A percentile compares a stretch with the other conserved stretches of the same genome.
Evolutionary conservation across 306 rosid genomes (phyloP).

Genomic region (Myrica gale): DNA sequence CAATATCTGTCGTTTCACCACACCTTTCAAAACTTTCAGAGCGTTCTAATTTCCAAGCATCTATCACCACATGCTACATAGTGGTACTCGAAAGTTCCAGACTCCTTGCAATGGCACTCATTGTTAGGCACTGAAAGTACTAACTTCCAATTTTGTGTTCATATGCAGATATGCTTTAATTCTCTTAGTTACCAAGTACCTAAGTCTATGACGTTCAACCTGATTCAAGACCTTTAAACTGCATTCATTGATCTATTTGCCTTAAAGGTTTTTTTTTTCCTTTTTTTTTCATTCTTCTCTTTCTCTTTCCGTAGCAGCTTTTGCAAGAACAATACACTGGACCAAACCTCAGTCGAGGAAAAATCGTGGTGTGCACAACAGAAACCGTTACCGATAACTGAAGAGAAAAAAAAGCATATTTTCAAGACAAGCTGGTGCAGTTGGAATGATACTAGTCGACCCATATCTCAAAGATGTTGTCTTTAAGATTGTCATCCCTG

Average conservation of each 20-base stretch:
- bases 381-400: constrained; percentile 44
- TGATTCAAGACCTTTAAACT: neutral
- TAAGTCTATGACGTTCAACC: neutral
- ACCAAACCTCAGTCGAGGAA: constrained; percentile 47
- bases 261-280: neutral
- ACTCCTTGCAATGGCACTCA: neutral
- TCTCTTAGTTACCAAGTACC: neutral
- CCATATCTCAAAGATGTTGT: constrained; percentile 52
- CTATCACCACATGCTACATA: neutral
- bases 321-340: constrained; percentile 58
- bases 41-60: neutral
- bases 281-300: constrained; percentile 8
- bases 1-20: neutral
- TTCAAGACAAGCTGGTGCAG: constrained; percentile 58
- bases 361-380: constrained; percentile 59
- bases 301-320: constrained; percentile 41
- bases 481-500: constrained; percentile 59
- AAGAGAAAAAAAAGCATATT: constrained; percentile 31
- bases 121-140: neutral
- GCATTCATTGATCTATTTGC: constrained; percentile 12
- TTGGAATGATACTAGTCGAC: constrained; percentile 71
- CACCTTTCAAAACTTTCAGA: neutral
- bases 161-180: neutral
- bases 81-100: too few relatives aligned
- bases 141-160: neutral